Evolutionary conservation across 2,329 filamentous ascomycete species (phyloP).

Genomic region (Emergomyces orientalis): DNA sequence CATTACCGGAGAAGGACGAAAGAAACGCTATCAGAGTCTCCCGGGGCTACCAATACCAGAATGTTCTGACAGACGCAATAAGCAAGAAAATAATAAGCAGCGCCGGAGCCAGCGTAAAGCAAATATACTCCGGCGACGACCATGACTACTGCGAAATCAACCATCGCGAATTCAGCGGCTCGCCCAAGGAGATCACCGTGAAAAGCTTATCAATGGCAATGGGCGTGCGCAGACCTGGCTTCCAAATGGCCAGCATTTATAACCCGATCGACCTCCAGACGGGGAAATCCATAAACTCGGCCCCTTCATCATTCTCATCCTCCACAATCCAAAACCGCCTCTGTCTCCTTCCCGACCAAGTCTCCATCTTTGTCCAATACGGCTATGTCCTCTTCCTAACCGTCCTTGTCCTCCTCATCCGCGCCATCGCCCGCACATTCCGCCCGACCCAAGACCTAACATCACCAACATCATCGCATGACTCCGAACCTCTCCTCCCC

Average conservation of each 20-base stretch:
- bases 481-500: slow-evolving; percentile 21
- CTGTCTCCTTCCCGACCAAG: slow-evolving; percentile 81
- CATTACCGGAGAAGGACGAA: slow-evolving; percentile 51
- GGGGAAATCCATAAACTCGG: slow-evolving; percentile 24
- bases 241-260: slow-evolving; percentile 81
- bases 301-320: slow-evolving; percentile 14
- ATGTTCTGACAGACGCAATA: slow-evolving; percentile 70
- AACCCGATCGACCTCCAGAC: slow-evolving; percentile 64
- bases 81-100: slow-evolving; percentile 66
- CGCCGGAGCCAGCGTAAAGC: slow-evolving; percentile 64
- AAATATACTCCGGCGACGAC: slow-evolving; percentile 91
- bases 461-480: slow-evolving; percentile 9
- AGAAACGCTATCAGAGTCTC: slow-evolving; percentile 69
- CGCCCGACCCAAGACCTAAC: slow-evolving; percentile 15
- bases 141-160: slow-evolving; percentile 94
- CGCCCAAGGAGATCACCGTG: slow-evolving; percentile 74
- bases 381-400: slow-evolving; percentile 51
- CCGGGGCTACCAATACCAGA: slow-evolving; percentile 90
- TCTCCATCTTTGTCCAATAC: slow-evolving; percentile 76
- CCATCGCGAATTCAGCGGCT: slow-evolving; percentile 59
- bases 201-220: slow-evolving; percentile 95
- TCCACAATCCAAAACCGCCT: slow-evolving; percentile 76
- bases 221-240: slow-evolving; percentile 81
- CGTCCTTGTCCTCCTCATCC: slow-evolving; percentile 38
- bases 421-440: slow-evolving; percentile 32